phyloP scores from a whole-genome alignment of 352 stramenopile species.

The Pythium sp. region DNA sequence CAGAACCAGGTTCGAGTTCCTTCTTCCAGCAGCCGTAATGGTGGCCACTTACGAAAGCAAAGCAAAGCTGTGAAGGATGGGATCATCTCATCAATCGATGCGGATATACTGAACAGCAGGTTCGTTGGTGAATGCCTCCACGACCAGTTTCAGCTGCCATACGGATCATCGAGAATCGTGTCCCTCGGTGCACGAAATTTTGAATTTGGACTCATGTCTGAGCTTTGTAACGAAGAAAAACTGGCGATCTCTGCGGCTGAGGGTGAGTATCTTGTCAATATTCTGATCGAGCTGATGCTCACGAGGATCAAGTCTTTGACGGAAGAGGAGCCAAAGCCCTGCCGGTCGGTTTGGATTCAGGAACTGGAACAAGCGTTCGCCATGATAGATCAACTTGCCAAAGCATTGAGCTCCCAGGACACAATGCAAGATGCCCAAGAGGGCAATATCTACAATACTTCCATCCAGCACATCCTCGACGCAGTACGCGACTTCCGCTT shows the following conservation, averaged over 20 bases:
- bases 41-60: background rate
- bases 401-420: background rate
- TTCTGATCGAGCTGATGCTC: conserved; percentile 8
- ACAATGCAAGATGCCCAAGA: background rate
- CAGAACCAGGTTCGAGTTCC: background rate
- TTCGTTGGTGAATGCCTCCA: background rate
- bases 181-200: conserved; percentile 4
- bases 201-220: background rate
- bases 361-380: background rate
- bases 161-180: background rate
- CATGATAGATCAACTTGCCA: conserved; percentile 3
- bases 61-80: background rate
- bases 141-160: background rate
- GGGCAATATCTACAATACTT: background rate
- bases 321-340: background rate
- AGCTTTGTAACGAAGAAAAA: background rate
- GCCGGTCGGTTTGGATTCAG: background rate
- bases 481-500: background rate
- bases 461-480: background rate
- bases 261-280: background rate
- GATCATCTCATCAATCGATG: background rate
- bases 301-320: background rate
- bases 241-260: background rate
- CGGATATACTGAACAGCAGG: background rate
- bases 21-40: background rate